These are phyloP conservation scores for Flueggea neowawraea DNA, from an alignment of 441 rosid species.

Conservation along the genomic window DNA sequence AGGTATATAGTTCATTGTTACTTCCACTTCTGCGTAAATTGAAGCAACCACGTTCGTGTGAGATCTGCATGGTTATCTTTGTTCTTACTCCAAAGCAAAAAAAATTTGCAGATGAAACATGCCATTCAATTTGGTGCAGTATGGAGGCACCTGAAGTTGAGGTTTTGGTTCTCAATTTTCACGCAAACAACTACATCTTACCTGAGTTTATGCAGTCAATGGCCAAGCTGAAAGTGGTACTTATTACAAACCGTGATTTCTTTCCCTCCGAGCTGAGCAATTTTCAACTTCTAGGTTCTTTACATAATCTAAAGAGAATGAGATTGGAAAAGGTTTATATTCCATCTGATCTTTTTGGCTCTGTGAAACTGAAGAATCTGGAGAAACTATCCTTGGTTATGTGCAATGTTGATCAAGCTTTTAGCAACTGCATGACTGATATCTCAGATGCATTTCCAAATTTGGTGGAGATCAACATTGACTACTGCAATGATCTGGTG, in stretches of 20 bases:
- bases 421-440: background rate
- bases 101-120: slow-evolving; percentile 43
- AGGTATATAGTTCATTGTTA: slow-evolving; percentile 23
- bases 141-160: slow-evolving; percentile 48
- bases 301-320: slow-evolving; percentile 52
- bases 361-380: slow-evolving; percentile 20
- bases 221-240: slow-evolving; percentile 50
- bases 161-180: slow-evolving; percentile 50
- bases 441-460: slow-evolving; percentile 36
- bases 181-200: slow-evolving; percentile 30
- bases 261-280: slow-evolving; percentile 33
- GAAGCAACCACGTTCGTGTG: background rate
- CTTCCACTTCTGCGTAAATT: background rate
- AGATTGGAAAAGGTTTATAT: slow-evolving; percentile 51
- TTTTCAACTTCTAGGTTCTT: slow-evolving; percentile 27
- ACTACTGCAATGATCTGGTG: slow-evolving; percentile 56
- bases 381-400: slow-evolving; percentile 50
- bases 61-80: background rate
- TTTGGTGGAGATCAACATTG: slow-evolving; percentile 54
- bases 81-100: background rate
- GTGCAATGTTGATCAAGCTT: slow-evolving; percentile 45
- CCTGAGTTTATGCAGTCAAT: slow-evolving; percentile 48
- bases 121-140: slow-evolving; percentile 42
- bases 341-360: slow-evolving; percentile 20
- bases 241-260: slow-evolving; percentile 33